These are phyloP conservation scores for Ajuga chamaepitys DNA, from an alignment of 257 asterid species.

Conservation along the genomic window DNA sequence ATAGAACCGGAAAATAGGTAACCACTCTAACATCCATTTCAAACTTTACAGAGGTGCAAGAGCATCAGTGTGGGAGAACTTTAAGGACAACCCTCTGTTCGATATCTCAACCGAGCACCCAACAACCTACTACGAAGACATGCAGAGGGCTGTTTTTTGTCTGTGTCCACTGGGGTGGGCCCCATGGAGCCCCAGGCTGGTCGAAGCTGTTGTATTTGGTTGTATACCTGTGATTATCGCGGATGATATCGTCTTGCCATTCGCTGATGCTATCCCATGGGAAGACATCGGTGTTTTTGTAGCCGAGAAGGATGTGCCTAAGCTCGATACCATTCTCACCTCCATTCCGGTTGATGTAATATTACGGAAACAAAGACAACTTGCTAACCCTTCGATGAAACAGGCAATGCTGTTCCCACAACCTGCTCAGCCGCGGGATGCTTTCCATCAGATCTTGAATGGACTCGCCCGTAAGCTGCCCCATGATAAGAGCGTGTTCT, in stretches of 20 bases:
- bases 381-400: slow-evolving; percentile 89
- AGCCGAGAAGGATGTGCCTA: slow-evolving; percentile 79
- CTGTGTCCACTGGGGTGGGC: slow-evolving; percentile 98
- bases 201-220: slow-evolving; percentile 87
- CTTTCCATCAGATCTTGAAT: slow-evolving; percentile 85
- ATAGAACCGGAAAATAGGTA: background rate
- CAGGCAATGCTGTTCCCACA: slow-evolving; percentile 89
- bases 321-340: slow-evolving; percentile 70
- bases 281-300: slow-evolving; percentile 85
- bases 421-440: slow-evolving; percentile 77
- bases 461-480: slow-evolving; percentile 86
- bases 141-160: slow-evolving; percentile 86
- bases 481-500: slow-evolving; percentile 38
- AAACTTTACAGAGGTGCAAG: slow-evolving; percentile 73
- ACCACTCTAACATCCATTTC: background rate
- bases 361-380: slow-evolving; percentile 66
- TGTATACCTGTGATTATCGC: slow-evolving; percentile 93
- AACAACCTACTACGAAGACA: slow-evolving; percentile 79
- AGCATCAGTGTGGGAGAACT: slow-evolving; percentile 95
- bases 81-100: slow-evolving; percentile 74
- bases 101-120: slow-evolving; percentile 91
- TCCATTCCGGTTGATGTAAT: slow-evolving; percentile 63
- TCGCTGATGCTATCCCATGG: slow-evolving; percentile 97
- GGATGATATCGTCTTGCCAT: slow-evolving; percentile 82
- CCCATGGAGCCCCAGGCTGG: slow-evolving; percentile 97